A percentile compares a stretch with the other conserved stretches of the same genome.
Conservation (phyloP, 2,329 filamentous ascomycete genomes). For the Phialocephala sp. region DNA sequence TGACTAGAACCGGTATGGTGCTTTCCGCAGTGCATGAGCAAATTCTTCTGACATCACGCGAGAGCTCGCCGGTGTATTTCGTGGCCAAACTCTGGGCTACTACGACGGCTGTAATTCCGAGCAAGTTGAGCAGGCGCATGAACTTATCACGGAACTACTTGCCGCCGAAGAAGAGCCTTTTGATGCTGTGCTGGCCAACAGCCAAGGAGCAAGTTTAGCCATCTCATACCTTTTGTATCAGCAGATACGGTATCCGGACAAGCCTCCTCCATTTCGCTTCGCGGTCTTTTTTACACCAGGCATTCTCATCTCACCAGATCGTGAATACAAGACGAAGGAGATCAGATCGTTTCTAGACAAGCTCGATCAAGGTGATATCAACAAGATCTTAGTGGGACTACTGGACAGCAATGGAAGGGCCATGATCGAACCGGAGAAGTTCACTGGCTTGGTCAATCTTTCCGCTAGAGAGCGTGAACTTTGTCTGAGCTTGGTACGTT, state of each 20-base stretch:
- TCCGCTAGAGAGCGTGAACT: constrained; percentile 6
- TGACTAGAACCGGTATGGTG: constrained; percentile 15
- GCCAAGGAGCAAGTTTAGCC: constrained; percentile 18
- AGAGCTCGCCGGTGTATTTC: constrained; percentile 16
- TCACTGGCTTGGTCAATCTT: constrained; percentile 6
- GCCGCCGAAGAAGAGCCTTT: constrained; percentile 16
- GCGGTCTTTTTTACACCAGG: constrained; percentile 19
- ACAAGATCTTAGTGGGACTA: constrained; percentile 3
- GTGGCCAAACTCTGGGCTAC: constrained; percentile 11
- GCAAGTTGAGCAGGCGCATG: constrained; percentile 15
- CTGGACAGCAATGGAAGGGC: constrained; percentile 5
- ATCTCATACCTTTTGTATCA: constrained; percentile 18
- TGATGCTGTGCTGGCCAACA: constrained; percentile 18
- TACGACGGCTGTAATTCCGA: constrained; percentile 15
- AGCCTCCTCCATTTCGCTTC: constrained; percentile 15
- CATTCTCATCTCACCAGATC: constrained; percentile 14
- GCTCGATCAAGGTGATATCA: constrained; percentile 13
- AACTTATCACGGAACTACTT: constrained; percentile 12
- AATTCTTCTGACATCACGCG: background rate
- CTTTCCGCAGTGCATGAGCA: background rate
- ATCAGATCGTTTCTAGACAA: constrained; percentile 18
- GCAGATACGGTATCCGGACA: constrained; percentile 11
- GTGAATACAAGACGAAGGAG: constrained; percentile 11
- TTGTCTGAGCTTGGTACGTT: constrained; percentile 13
- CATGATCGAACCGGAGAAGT: constrained; percentile 13